phyloP scores from a whole-genome alignment of 371 early-diverging fungal genomes.

The Mortierella sp. region DNA sequence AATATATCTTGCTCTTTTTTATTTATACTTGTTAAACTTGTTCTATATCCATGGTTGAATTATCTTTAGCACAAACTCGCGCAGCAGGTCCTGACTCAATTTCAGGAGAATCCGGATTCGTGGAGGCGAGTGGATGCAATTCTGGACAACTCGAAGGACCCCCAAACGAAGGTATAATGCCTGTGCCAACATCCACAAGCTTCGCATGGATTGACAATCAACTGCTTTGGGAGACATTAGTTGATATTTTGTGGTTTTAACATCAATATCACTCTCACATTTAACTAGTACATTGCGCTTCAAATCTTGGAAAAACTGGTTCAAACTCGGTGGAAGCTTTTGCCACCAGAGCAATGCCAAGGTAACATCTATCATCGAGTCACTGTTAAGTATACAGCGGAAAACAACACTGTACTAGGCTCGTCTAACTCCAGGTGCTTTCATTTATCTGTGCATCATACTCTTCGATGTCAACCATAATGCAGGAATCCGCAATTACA shows the following conservation, averaged over 20 bases:
- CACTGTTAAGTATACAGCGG: too few species aligned
- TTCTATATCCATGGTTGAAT: background rate
- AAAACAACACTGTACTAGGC: too few species aligned
- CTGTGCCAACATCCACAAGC: background rate
- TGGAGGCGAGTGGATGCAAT: constrained; percentile 98
- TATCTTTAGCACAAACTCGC: constrained; percentile 86
- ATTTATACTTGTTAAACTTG: constrained; percentile 1
- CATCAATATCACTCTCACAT: background rate
- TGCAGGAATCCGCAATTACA: constrained; percentile 94
- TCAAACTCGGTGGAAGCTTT: constrained; percentile 97
- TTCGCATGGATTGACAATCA: background rate
- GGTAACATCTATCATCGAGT: too few species aligned
- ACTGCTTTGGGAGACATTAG: background rate
- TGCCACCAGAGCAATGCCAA: constrained; percentile 90
- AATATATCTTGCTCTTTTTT: background rate
- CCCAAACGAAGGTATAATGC: constrained; percentile 87
- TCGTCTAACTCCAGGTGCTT: too few species aligned
- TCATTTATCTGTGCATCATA: background rate
- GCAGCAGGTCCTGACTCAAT: constrained; percentile 88
- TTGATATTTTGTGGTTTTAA: too few species aligned
- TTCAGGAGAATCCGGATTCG: constrained; percentile 97
- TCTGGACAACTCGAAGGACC: constrained; percentile 84
- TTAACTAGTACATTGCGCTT: constrained; percentile 98
- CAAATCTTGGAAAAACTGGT: constrained; percentile 97
- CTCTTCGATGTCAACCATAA: background rate